Evolutionary conservation across 2,329 filamentous ascomycete species (phyloP).

Genomic region (Claviceps digitariae): DNA sequence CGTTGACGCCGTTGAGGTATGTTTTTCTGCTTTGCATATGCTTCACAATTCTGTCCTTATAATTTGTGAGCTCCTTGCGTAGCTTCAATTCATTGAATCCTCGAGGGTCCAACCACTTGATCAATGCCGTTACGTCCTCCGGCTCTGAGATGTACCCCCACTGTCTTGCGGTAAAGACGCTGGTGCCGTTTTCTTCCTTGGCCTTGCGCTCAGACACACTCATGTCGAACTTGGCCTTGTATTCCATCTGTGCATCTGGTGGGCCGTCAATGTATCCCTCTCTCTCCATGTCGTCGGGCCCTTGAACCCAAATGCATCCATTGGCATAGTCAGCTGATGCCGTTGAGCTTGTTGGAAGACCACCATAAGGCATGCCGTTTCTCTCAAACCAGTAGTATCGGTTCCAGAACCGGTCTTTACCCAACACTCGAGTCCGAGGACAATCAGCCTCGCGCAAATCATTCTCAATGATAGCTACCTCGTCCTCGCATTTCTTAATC

Average conservation of each 20-base stretch:
- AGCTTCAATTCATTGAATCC: conserved; percentile 79
- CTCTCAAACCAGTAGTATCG: conserved; percentile 99
- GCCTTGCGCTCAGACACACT: conserved; percentile 77
- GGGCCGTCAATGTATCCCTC: conserved; percentile 73
- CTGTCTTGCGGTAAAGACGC: conserved; percentile 61
- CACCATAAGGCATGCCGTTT: conserved; percentile 93
- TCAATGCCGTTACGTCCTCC: conserved; percentile 60
- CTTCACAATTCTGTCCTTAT: conserved; percentile 59
- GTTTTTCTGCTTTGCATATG: conserved; percentile 70
- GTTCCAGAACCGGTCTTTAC: conserved; percentile 95
- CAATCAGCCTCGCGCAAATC: conserved; percentile 91
- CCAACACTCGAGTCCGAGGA: conserved; percentile 74
- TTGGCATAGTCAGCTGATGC: conserved; percentile 82
- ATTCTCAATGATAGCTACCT: conserved; percentile 76
- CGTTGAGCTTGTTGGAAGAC: conserved; percentile 78
- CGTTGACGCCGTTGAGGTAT: conserved; percentile 44
- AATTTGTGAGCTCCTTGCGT: conserved; percentile 69
- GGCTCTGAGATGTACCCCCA: conserved; percentile 89
- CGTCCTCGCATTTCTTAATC: conserved; percentile 69
- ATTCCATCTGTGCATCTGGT: conserved; percentile 58
- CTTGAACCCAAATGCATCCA: conserved; percentile 91
- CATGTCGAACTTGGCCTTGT: conserved; percentile 63
- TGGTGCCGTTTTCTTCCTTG: conserved; percentile 71
- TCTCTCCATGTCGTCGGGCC: conserved; percentile 77
- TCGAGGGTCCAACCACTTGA: conserved; percentile 78